Base-by-base conservation (phyloP, 345 rosid species). In the Gossypium sturtianum region DNA sequence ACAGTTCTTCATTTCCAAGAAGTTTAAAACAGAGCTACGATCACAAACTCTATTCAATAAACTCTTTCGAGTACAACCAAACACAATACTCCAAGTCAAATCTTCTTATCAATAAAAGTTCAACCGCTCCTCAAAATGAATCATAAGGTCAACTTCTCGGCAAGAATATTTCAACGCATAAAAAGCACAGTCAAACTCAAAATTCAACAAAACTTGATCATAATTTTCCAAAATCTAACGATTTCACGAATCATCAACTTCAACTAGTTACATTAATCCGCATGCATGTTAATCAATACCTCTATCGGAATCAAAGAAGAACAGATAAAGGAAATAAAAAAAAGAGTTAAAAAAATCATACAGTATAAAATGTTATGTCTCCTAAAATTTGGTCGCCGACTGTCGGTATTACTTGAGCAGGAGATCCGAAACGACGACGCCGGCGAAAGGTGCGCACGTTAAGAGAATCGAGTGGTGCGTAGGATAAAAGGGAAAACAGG, bases 371-470 rank as follows among this genome's bases (percentile, higher is more conserved):
- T 27, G 43, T 63, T 20, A 53, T 43, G 43, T 63, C 38, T 64
- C 71, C 77, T 38, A 48, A 53, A 64, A 65, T 38, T 22, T n/a
- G 19, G 61, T 19, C 53, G 13, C 70, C 17, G 65, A 66, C 44
- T 44, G 72, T 11, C 0, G 10, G 69, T 51, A 53, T n/a, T 41
- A 25, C 71, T 51, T 43, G 13, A 7, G 43, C n/a, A 10, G 79
- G 70, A 73, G 80, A 76, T 76, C 76, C 49, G 57, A 29, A 22
- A 69, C 49, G 41, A 20, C 4, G 76, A 15, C 65, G 69, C 64
- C 80, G 48, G 65, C 70, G 69, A 71, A 56, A 64, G 79, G 77
- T 75, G 84, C 85, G 83, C 78, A 74, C 78, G 74, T 74, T 81
- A 84, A 69, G 80, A 59, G 43, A 71, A 38, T 10, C 12, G 51